Percentiles rank a stretch among this genome's conserved stretches.
These are phyloP conservation scores for Podila verticillata DNA, from an alignment of 192 early-diverging fungal genomes.

Conservation along the genomic window DNA sequence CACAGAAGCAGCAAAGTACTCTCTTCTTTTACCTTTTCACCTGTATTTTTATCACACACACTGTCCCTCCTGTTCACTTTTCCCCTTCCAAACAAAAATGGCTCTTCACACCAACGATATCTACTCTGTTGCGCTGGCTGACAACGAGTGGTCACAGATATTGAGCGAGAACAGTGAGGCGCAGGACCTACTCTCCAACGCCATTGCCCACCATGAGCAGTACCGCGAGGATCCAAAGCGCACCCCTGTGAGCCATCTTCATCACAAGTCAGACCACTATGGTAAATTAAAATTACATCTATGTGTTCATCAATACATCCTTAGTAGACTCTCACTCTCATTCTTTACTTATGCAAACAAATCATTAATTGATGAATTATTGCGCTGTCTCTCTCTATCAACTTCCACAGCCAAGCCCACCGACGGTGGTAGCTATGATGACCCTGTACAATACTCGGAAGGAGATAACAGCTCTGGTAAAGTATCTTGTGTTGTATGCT, in stretches of 20 bases:
- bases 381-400: background rate
- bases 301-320: background rate
- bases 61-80: background rate
- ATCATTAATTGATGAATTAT: background rate
- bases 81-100: conserved; percentile 7
- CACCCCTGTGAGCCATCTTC: conserved; percentile 46
- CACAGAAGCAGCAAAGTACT: background rate
- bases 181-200: conserved; percentile 54
- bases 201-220: conserved; percentile 56
- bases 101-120: conserved; percentile 29
- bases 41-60: background rate
- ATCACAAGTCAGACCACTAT: conserved; percentile 5
- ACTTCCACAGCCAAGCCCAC: background rate
- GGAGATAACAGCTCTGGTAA: conserved; percentile 42
- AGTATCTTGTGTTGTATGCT: background rate
- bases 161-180: conserved; percentile 54
- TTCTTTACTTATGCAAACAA: background rate
- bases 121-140: conserved; percentile 20
- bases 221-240: conserved; percentile 54
- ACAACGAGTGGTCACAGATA: conserved; percentile 47
- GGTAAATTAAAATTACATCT: conserved; percentile 1
- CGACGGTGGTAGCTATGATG: background rate
- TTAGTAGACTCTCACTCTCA: background rate
- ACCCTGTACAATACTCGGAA: conserved; percentile 20
- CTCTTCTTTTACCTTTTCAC: background rate